These are phyloP conservation scores for Podaxis mareebaensis DNA, from an alignment of 768 basidiomycete genomes.

Conservation along the genomic window DNA sequence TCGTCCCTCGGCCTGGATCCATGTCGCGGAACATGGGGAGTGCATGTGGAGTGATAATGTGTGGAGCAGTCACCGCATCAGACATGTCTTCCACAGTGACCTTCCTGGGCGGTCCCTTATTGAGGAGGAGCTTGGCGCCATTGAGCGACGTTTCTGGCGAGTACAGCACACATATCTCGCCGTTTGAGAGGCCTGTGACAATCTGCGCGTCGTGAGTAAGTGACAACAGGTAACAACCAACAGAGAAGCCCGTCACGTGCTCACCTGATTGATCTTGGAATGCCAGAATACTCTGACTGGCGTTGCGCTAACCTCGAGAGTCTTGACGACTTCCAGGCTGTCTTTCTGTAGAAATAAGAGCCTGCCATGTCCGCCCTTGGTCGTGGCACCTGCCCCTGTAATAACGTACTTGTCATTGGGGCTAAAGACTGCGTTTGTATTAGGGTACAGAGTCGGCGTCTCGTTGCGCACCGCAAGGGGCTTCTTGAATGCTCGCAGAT, in stretches of 20 bases:
- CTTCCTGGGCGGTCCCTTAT: constrained; percentile 83
- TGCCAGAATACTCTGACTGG: constrained; percentile 96
- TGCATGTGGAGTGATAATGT: constrained; percentile 91
- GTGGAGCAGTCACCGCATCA: constrained; percentile 78
- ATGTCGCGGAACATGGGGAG: constrained; percentile 92
- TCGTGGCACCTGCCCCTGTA: constrained; percentile 73
- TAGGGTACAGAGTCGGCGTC: constrained; percentile 80
- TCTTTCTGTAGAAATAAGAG: constrained; percentile 75
- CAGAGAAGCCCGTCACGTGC: constrained; percentile 25
- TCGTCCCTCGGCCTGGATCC: constrained; percentile 68
- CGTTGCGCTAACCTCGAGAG: constrained; percentile 67
- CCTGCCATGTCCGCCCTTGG: constrained; percentile 68
- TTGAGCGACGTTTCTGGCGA: constrained; percentile 88
- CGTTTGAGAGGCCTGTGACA: constrained; percentile 83
- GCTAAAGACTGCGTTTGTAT: constrained; percentile 93
- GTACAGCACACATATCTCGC: constrained; percentile 87
- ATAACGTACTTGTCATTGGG: constrained; percentile 90
- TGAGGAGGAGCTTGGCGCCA: constrained; percentile 87
- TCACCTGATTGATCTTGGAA: constrained; percentile 94
- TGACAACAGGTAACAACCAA: constrained; percentile 14
- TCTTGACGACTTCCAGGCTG: constrained; percentile 66
- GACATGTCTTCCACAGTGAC: constrained; percentile 88
- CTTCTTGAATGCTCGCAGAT: constrained; percentile 87
- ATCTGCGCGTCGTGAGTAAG: constrained; percentile 53
- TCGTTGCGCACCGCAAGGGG: constrained; percentile 70